Conservation (phyloP, 2,329 filamentous ascomycete genomes). For the Clarireedia homoeocarpa region DNA sequence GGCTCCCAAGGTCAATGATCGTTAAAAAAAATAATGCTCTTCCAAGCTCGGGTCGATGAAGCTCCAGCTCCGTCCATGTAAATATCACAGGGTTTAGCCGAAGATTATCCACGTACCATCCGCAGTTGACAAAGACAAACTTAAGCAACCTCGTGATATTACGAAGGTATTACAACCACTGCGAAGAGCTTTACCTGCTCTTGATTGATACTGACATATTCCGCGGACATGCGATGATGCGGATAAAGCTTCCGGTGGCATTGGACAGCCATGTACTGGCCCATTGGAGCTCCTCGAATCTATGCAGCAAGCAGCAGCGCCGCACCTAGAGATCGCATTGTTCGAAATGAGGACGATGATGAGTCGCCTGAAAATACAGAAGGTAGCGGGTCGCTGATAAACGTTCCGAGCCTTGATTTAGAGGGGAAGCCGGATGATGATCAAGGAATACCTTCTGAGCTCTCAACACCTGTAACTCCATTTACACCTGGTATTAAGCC, state of each 20-base stretch:
- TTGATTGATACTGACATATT: conserved; percentile 14
- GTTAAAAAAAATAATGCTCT: no score
- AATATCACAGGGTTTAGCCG: no score
- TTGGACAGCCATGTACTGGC: conserved; percentile 73
- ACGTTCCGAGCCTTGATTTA: conserved; percentile 20
- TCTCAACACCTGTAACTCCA: conserved; percentile 45
- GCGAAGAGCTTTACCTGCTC: conserved; percentile 13
- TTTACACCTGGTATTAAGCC: conserved; percentile 50
- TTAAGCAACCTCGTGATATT: not conserved
- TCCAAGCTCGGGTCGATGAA: no score
- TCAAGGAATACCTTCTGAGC: conserved; percentile 14
- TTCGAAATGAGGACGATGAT: conserved; percentile 56
- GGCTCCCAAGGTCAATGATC: not conserved
- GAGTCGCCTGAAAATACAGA: conserved; percentile 31
- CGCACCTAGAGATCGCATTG: conserved; percentile 40
- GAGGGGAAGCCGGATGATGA: conserved; percentile 24
- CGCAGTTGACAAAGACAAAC: not conserved
- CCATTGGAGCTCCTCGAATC: conserved; percentile 74
- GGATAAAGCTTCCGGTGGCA: conserved; percentile 28
- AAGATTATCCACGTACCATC: not conserved
- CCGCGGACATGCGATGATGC: conserved; percentile 27
- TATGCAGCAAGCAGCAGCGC: conserved; percentile 69
- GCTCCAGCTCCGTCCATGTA: no score
- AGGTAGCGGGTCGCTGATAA: conserved; percentile 28
- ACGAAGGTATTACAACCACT: conserved; percentile 1